Evolutionary conservation across 2,329 filamentous ascomycete species (phyloP), one percentile per base, ranked within the genome.

Genomic region (Neopestalotiopsis clavispora): DNA sequence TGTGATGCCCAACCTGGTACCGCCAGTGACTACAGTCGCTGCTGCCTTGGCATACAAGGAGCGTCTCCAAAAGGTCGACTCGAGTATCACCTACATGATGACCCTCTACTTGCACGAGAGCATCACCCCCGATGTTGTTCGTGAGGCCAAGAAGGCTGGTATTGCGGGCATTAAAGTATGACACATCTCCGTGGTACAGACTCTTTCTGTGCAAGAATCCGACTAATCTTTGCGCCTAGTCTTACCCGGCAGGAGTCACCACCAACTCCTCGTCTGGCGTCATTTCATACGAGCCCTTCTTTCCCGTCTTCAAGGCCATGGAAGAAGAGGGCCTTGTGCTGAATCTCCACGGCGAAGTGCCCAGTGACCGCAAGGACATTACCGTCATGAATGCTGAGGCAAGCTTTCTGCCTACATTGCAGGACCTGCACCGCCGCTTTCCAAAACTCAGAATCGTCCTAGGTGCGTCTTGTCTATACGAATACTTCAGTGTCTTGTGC

Each of bases 231-330:
- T 49, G 28, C 9, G 17, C 23, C 9, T 58, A 69, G 63, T 71
- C 68, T 30, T 68, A 68, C 23, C 68, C 69, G 34, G 73, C 74
- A 23, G 76, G 76, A 9, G 70, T 79, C 7, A 79, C 77, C 17
- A 79, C 78, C 23, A 78, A 78, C 68, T 78, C 77, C n/a, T 73
- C 75, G 23, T 83, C 83, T 10, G 86, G 86, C 49, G 85, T 88
- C 38, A 78, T 87, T 58, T 83, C 83, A 69, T 87, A 87, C 74
- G 82, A 83, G 69, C 74, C 79, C 60, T 89, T 87, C 79, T 87
- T 87, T 74, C 85, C 85, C 4, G 87, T 92, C 49, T 92, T 92
- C 76, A 85, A 82, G 34, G 89, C 89, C 74, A 92, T 92, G 90
- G 86, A 92, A 74, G 80, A 85, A 34, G 85, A 90, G 72, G 85